Conservation (phyloP, 129 eudicot species). For the Calendula officinalis region DNA sequence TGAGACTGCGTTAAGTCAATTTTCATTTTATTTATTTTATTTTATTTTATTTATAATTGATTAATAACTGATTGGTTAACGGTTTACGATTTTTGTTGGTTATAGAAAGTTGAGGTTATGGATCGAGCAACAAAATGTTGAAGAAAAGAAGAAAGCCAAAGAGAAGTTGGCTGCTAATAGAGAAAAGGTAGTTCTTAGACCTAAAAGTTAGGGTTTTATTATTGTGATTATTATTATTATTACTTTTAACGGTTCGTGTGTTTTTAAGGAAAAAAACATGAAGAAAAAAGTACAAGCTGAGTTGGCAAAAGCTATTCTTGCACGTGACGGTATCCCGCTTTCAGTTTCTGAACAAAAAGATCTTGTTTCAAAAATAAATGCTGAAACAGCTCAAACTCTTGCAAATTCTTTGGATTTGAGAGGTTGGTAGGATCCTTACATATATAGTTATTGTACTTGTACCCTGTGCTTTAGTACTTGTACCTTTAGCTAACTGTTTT, state of each 20-base stretch:
- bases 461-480: slow-evolving; percentile 8
- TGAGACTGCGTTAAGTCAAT: slow-evolving; percentile 41
- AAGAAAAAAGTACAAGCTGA: slow-evolving; percentile 47
- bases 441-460: slow-evolving; percentile 16
- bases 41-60: background rate
- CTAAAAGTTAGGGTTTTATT: background rate
- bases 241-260: background rate
- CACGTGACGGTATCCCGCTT: slow-evolving; percentile 41
- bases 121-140: slow-evolving; percentile 47
- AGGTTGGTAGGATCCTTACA: slow-evolving; percentile 34
- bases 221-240: background rate
- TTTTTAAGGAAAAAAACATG: slow-evolving; percentile 42
- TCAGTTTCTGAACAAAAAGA: slow-evolving; percentile 39
- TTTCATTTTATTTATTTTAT: background rate
- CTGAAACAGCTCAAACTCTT: slow-evolving; percentile 45
- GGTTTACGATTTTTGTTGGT: slow-evolving; percentile 5
- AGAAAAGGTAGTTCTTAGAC: slow-evolving; percentile 40
- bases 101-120: slow-evolving; percentile 47
- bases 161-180: slow-evolving; percentile 37
- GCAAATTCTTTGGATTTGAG: slow-evolving; percentile 37
- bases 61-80: background rate
- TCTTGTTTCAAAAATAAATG: slow-evolving; percentile 39
- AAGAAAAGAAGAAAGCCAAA: slow-evolving; percentile 44
- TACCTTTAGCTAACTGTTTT: slow-evolving; percentile 14
- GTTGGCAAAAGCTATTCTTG: slow-evolving; percentile 40